Evolutionary conservation across 2,329 filamentous ascomycete species (phyloP).

Genomic region (Colletotrichum liriopes): DNA sequence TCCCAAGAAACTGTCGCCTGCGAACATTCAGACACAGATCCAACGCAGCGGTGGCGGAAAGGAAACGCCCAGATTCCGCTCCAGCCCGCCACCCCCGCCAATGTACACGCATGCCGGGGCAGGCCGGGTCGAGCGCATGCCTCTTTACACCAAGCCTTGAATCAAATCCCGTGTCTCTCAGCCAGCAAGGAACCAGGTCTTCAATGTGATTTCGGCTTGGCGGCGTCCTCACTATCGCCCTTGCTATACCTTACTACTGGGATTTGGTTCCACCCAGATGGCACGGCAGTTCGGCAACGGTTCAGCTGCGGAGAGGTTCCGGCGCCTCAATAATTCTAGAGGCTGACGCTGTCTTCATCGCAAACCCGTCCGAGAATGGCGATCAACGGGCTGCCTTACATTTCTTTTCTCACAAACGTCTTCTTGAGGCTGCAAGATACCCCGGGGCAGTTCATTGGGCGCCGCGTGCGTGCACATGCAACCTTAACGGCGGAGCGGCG

Average conservation of each 20-base stretch:
- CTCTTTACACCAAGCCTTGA: neutral
- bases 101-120: neutral
- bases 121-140: neutral
- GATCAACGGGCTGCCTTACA: neutral
- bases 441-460: conserved; percentile 1
- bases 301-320: neutral
- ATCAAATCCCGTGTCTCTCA: neutral
- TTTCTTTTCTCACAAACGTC: neutral
- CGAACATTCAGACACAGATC: conserved; percentile 30
- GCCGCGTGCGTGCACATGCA: conserved; percentile 25
- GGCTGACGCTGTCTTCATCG: neutral
- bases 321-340: neutral
- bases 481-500: conserved; percentile 35
- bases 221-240: neutral
- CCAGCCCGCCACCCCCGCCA: neutral
- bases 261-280: neutral
- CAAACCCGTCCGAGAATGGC: neutral
- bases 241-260: neutral
- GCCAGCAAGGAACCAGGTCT: neutral
- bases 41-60: neutral
- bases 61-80: neutral
- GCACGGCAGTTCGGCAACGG: neutral
- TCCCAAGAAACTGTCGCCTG: conserved; percentile 27
- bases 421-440: neutral
- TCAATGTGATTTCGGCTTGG: neutral